Evolutionary conservation across 2,329 filamentous ascomycete species (phyloP), one percentile per base, ranked within the genome.

Genomic region (Didymella exigua): DNA sequence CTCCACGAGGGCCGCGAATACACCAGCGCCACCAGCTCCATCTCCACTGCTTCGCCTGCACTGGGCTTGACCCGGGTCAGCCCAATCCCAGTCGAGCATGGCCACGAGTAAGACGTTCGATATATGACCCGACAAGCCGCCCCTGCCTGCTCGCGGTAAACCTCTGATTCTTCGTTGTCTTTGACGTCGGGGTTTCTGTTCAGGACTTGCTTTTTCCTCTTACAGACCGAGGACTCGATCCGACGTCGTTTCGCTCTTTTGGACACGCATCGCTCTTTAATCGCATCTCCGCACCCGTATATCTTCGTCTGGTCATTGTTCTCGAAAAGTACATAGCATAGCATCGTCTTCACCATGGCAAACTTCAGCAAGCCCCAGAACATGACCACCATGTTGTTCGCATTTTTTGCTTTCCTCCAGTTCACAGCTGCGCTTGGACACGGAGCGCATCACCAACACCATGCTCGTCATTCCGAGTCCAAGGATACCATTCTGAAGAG

Each of bases 171-270:
- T 61, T 66, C 62, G 58, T 60, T 56, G 57, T 67, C 57, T 54
- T 58, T 53, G 61, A 67, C 68, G 56, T 70, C 59, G 68, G 65
- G 63, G 61, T 67, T 63, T 61, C 59, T 58, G 60, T 49, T 56
- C 49, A 55, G 34, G 42, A 56, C 56, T 47, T 21, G 52, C 58
- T 63, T 61, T 61, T 62, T 24, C 45, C 55, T 48, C 34, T 50
- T 57, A 44, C 52, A 69, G 69, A 70, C 69, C 62, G 65, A 63
- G 65, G 70, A 63, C 55, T 57, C 45, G 37, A 52, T 67, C 67
- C 68, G 45, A 66, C 59, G 70, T 73, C 71, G 66, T 70, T 64
- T 59, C 71, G 54, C 68, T 74, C 71, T 67, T 74, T 74, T 65
- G 53, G 56, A 58, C 23, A 36, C 48, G 45, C 52, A 53, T 54